Conservation (phyloP, 208 protist genomes). For the Trypanosoma rangeli region DNA sequence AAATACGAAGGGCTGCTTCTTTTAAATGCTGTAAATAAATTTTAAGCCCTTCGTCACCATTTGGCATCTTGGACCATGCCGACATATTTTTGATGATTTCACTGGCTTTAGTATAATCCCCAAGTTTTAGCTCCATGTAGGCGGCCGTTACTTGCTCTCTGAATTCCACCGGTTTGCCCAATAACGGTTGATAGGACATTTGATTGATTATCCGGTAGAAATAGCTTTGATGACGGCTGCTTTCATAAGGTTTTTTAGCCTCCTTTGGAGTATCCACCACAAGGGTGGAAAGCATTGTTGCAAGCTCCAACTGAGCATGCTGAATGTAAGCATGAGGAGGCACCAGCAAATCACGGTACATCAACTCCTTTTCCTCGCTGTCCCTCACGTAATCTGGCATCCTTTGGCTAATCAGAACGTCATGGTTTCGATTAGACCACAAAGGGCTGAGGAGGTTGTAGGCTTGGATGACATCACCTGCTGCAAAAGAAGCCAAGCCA, state of each 20-base stretch:
- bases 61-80: slow-evolving; percentile 58
- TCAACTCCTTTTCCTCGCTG: slow-evolving; percentile 50
- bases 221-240: slow-evolving; percentile 58
- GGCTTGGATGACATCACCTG: slow-evolving; percentile 54
- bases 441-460: slow-evolving; percentile 65
- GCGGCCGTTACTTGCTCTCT: slow-evolving; percentile 65
- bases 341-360: slow-evolving; percentile 59
- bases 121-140: slow-evolving; percentile 66
- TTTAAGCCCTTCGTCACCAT: slow-evolving; percentile 46
- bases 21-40: slow-evolving; percentile 61
- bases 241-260: slow-evolving; percentile 81
- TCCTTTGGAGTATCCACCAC: slow-evolving; percentile 71
- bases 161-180: slow-evolving; percentile 61
- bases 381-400: slow-evolving; percentile 36
- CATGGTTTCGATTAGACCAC: slow-evolving; percentile 52
- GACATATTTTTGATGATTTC: slow-evolving; percentile 62
- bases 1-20: slow-evolving; percentile 73
- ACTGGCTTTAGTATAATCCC: slow-evolving; percentile 65
- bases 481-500: slow-evolving; percentile 76
- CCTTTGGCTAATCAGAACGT: slow-evolving; percentile 67
- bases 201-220: slow-evolving; percentile 69
- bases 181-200: slow-evolving; percentile 37
- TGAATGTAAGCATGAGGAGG: slow-evolving; percentile 62
- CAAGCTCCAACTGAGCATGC: slow-evolving; percentile 67
- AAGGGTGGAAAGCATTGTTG: slow-evolving; percentile 74